Conservation (phyloP, 2,329 filamentous ascomycete species). For the Penicillium sp. region DNA sequence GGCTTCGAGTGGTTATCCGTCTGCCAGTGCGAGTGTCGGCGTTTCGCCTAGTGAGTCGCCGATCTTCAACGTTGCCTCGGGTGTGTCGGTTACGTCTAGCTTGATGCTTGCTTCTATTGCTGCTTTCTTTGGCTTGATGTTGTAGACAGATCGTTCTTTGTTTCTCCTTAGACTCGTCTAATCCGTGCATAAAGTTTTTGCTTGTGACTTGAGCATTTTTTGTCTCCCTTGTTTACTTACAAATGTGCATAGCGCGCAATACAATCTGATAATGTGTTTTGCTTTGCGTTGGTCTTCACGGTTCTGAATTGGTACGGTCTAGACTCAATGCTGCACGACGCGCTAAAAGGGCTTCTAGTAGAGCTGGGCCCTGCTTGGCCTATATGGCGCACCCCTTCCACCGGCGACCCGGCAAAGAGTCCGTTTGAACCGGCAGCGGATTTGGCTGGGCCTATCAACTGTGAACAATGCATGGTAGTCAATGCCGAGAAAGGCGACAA, state of each 20-base stretch:
- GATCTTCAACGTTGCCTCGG: slow-evolving; percentile 16
- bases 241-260: slow-evolving; percentile 5
- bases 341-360: too few relatives aligned
- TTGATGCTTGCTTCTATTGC: slow-evolving; percentile 14
- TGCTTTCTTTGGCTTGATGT: slow-evolving; percentile 13
- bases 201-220: background rate
- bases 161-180: background rate
- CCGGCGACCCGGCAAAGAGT: too few relatives aligned
- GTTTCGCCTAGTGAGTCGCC: slow-evolving; percentile 10
- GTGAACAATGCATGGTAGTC: too few relatives aligned
- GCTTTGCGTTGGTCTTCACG: background rate
- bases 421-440: too few relatives aligned
- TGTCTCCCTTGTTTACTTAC: background rate
- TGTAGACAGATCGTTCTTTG: background rate
- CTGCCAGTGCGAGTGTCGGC: slow-evolving; percentile 1
- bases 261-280: background rate
- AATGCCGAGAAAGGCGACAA: too few relatives aligned
- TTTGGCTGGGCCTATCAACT: too few relatives aligned
- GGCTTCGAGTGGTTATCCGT: background rate
- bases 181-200: too few relatives aligned
- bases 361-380: too few relatives aligned
- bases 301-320: background rate
- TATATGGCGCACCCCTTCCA: too few relatives aligned
- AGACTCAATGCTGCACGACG: too few relatives aligned
- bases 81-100: slow-evolving; percentile 11